Evolutionary conservation across 768 basidiomycete species (phyloP), one percentile per base, ranked within the genome.

Genomic region (Collybia mongolica): DNA sequence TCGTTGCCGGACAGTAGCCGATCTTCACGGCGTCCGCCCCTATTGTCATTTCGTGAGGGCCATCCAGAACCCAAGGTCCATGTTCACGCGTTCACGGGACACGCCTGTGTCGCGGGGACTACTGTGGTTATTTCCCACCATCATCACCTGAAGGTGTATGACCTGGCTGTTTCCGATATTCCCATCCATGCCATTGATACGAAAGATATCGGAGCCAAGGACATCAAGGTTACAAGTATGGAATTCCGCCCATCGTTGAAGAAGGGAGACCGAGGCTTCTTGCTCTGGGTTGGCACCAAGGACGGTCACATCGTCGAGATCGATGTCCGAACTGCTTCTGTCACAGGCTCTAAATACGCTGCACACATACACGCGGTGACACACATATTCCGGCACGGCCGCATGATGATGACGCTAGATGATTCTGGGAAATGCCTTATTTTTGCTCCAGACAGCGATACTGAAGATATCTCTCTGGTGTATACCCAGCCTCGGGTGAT

Each of bases 241-340:
- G 92, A 88, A 65, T 91, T 94, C 63, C 76, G 86, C 14, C 78
- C 86, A 0, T 74, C 76, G 2, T 58, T 55, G 2, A 57, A 64
- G 8, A 57, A 67, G n/a, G 67, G 55, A 0, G 80, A 86, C 46
- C 72, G 77, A 15, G 90, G 88, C 2, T 73, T 73, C 24, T 75
- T 81, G 48, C 58, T 93, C 2, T 98, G 95, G 95, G 69, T 87
- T 9, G 96, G 95, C 3, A 92, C 92, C 23, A 93, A 90, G 69
- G 93, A 96, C 20, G 96, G 96, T 0, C 84, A 88, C 64, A 52
- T 99, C 20, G 76, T 86, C 56, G 94, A 97, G 72, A 56, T 96
- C 48, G 92, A 98, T 60, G 72, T 88, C 35, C 67, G 77, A 46
- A 82, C 76, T 2, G 87, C 84, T 0, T 56, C 58, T 4, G 65